Conservation (phyloP, 441 rosid genomes). For the Adansonia madagascariensis region DNA sequence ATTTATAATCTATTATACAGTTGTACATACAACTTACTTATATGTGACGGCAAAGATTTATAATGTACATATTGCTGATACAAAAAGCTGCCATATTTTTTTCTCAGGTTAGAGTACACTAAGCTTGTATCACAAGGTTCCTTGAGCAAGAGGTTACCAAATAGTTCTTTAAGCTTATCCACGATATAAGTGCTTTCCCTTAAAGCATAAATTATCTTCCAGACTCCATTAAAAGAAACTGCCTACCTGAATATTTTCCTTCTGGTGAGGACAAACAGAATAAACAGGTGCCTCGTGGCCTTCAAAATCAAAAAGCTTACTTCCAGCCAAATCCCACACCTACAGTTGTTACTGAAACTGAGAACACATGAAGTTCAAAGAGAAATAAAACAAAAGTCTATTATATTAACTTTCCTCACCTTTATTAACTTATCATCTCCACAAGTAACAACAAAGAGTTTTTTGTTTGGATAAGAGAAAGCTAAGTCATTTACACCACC, state of each 20-base stretch:
- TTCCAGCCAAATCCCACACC: constrained; percentile 51
- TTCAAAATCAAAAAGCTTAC: constrained; percentile 42
- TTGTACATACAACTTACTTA: neutral
- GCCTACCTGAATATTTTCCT: constrained; percentile 50
- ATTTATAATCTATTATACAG: neutral
- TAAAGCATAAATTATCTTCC: neutral
- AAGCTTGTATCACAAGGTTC: neutral
- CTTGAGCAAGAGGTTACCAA: neutral
- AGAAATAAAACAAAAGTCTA: neutral
- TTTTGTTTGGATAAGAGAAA: constrained; percentile 68
- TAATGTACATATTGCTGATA: neutral
- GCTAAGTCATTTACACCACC: constrained; percentile 74
- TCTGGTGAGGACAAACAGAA: constrained; percentile 50
- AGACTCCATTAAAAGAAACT: neutral
- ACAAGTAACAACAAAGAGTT: constrained; percentile 70
- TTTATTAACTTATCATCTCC: constrained; percentile 58
- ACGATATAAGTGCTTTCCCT: neutral
- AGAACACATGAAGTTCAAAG: constrained; percentile 8
- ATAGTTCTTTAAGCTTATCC: constrained; percentile 13
- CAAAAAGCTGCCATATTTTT: neutral
- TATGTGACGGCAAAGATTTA: neutral
- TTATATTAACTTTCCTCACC: constrained; percentile 29
- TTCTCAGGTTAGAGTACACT: neutral
- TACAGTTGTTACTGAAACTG: constrained; percentile 17
- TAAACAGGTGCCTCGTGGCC: constrained; percentile 50